phyloP scores from a whole-genome alignment of 2,329 filamentous ascomycete genomes.

The Volutella citrinella region DNA sequence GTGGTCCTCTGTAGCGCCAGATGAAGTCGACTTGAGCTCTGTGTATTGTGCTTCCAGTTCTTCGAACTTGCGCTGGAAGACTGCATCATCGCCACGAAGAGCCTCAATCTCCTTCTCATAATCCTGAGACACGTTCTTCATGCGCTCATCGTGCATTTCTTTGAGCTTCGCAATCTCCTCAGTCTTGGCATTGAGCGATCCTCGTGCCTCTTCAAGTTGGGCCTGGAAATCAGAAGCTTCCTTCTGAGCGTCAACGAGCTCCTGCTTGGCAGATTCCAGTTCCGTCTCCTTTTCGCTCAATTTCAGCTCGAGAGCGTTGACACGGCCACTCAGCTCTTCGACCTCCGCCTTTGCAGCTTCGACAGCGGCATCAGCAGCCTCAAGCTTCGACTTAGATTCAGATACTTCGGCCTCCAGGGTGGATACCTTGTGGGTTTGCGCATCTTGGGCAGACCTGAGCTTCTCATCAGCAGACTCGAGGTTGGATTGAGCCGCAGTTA shows the following conservation, averaged over 20 bases:
- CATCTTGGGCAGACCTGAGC: constrained; percentile 42
- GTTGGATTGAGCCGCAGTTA: constrained; percentile 45
- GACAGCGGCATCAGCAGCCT: constrained; percentile 45
- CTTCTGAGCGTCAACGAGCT: constrained; percentile 40
- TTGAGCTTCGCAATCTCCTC: constrained; percentile 49
- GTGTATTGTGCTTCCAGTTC: constrained; percentile 57
- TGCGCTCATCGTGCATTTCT: constrained; percentile 54
- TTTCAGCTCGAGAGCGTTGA: constrained; percentile 37
- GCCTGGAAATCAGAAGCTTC: constrained; percentile 47
- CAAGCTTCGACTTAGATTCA: constrained; percentile 47
- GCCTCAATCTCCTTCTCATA: constrained; percentile 65
- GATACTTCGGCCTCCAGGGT: constrained; percentile 50
- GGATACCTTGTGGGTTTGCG: constrained; percentile 43
- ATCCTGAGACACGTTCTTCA: constrained; percentile 57
- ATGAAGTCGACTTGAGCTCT: constrained; percentile 40
- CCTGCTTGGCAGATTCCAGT: constrained; percentile 42
- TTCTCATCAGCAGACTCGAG: constrained; percentile 44
- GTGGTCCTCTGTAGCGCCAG: constrained; percentile 37
- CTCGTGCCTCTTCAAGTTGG: constrained; percentile 46
- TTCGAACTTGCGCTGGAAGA: constrained; percentile 62
- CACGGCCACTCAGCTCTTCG: constrained; percentile 39
- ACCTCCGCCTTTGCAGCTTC: constrained; percentile 42
- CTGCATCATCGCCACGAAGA: constrained; percentile 60
- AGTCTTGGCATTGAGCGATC: constrained; percentile 46
- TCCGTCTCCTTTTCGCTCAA: constrained; percentile 44